Conservation (phyloP, 176 grass and related monocot species). For the Aegilops sharonensis region DNA sequence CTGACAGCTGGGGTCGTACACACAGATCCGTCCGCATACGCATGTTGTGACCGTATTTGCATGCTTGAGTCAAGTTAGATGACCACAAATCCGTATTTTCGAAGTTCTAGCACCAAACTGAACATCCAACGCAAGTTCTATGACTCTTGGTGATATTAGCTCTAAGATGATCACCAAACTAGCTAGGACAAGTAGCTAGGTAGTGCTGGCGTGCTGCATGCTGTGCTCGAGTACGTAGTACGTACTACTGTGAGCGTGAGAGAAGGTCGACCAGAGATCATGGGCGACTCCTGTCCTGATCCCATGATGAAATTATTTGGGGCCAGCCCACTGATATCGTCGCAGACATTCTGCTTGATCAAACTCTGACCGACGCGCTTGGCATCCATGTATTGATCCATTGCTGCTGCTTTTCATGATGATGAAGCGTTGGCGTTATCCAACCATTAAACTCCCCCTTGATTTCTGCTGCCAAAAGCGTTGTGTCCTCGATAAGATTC, state of each 20-base stretch:
- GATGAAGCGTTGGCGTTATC: background rate
- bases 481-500: background rate
- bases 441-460: background rate
- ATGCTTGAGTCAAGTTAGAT: too few relatives aligned
- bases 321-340: too few relatives aligned
- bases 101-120: too few relatives aligned
- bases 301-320: background rate
- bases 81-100: too few relatives aligned
- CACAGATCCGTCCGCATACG: too few relatives aligned
- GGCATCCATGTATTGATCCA: too few relatives aligned
- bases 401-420: too few relatives aligned
- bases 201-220: too few relatives aligned
- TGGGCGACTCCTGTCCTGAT: conserved; percentile 22
- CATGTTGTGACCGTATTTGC: too few relatives aligned
- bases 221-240: background rate
- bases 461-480: background rate
- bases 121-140: too few relatives aligned
- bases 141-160: too few relatives aligned
- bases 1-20: too few relatives aligned
- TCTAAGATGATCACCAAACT: background rate
- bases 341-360: background rate
- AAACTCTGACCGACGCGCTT: background rate
- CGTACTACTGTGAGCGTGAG: background rate
- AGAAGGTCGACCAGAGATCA: background rate
- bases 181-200: background rate